Percentiles rank a stretch among this genome's conserved stretches.
Conservation (phyloP, 2,329 filamentous ascomycete species). For the Aspergillus sp. region DNA sequence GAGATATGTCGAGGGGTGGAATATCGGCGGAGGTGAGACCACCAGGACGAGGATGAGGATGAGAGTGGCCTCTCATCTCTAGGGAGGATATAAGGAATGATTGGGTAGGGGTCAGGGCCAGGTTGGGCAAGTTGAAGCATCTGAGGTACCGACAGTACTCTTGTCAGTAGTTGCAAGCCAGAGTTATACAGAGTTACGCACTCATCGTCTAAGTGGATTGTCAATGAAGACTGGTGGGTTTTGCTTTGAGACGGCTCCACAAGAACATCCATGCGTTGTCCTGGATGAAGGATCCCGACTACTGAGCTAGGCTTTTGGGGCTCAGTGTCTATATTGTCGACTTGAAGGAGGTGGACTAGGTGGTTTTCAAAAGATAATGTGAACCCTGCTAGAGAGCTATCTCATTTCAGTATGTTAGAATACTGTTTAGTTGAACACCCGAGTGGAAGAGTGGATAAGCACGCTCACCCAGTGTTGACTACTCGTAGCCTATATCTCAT, state of each 20-base stretch:
- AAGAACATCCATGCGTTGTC: conserved; percentile 47
- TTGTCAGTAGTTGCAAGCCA: not conserved
- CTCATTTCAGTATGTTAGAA: no score
- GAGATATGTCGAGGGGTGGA: conserved; percentile 26
- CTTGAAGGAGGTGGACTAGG: conserved; percentile 35
- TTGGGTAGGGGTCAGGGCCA: conserved; percentile 41
- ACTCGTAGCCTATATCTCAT: conserved; percentile 38
- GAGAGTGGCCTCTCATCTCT: no score
- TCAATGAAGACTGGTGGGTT: conserved; percentile 24
- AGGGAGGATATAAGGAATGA: conserved; percentile 30
- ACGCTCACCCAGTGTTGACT: conserved; percentile 45
- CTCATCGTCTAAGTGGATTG: conserved; percentile 38
- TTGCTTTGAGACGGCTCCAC: conserved; percentile 20
- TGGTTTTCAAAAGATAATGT: conserved; percentile 34
- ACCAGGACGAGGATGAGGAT: no score
- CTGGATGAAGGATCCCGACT: conserved; percentile 44
- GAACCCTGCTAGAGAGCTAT: conserved; percentile 40
- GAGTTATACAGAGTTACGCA: conserved; percentile 14
- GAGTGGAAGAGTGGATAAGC: not conserved
- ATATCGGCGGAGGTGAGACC: conserved; percentile 26
- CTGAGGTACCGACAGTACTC: conserved; percentile 16
- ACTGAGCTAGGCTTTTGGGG: conserved; percentile 19
- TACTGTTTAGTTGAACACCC: no score
- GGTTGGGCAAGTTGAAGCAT: conserved; percentile 48
- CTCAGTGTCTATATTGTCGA: conserved; percentile 42